Conservation (phyloP, 2,329 filamentous ascomycete species). For the Ophiostoma novo-ulmi region DNA sequence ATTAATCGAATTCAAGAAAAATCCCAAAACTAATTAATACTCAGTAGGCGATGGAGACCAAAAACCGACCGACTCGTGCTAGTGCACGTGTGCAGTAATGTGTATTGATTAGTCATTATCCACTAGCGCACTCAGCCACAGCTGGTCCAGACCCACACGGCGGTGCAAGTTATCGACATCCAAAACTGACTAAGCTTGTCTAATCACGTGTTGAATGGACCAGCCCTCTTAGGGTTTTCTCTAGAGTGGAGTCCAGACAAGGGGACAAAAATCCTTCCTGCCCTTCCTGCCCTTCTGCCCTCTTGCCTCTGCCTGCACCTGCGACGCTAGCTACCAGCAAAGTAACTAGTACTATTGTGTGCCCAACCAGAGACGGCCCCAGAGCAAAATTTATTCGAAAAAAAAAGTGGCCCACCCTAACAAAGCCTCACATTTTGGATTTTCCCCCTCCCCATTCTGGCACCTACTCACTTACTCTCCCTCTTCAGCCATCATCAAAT, state of each 20-base stretch:
- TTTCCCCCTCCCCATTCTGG: slow-evolving; percentile 19
- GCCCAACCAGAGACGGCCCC: slow-evolving; percentile 1
- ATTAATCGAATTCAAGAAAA: neutral
- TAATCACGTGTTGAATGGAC: slow-evolving; percentile 17
- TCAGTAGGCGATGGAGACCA: neutral
- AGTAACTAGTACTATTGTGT: slow-evolving; percentile 9
- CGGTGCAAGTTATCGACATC: neutral
- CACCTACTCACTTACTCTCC: slow-evolving; percentile 14
- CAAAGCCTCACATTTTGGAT: slow-evolving; percentile 25
- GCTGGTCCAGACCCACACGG: neutral
- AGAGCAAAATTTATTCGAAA: slow-evolving; percentile 18
- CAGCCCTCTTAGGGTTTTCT: slow-evolving; percentile 24
- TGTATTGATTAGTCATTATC: neutral
- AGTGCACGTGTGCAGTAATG: neutral
- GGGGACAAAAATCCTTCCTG: slow-evolving; percentile 1
- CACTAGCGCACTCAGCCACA: slow-evolving; percentile 11
- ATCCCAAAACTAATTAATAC: neutral
- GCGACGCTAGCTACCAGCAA: neutral
- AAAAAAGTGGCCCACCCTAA: slow-evolving; percentile 23
- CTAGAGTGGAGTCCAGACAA: slow-evolving; percentile 11
- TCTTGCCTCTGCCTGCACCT: neutral
- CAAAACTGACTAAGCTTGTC: neutral
- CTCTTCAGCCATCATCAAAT: slow-evolving; percentile 25
- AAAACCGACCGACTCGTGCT: slow-evolving; percentile 10
- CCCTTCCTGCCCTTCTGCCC: neutral